Conservation (phyloP, 1,139 yeast species). For the Nakaseomyces nivariensis region DNA sequence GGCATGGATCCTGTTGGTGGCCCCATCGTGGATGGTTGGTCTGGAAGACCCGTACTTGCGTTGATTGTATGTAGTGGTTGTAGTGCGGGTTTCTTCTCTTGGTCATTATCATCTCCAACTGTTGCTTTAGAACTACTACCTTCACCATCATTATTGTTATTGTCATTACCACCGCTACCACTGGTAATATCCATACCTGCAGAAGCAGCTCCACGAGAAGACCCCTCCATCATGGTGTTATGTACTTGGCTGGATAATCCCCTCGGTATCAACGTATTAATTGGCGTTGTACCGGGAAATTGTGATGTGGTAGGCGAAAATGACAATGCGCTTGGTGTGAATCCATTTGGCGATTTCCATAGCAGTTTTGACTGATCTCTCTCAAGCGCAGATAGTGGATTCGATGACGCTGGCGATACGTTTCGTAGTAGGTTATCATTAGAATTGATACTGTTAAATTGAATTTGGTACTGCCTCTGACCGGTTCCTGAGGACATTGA, state of each 20-base stretch:
- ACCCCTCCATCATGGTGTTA: background rate
- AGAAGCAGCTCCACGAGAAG: background rate
- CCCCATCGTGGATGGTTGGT: background rate
- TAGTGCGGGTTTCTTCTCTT: background rate
- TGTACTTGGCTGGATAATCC: background rate
- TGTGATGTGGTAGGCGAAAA: conserved; percentile 2
- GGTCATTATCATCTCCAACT: background rate
- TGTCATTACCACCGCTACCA: background rate
- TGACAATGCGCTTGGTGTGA: background rate
- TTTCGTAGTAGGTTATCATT: conserved; percentile 1
- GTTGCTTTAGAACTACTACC: background rate
- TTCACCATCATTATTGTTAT: background rate
- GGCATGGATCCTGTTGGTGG: conserved; percentile 22
- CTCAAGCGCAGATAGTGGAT: conserved; percentile 2
- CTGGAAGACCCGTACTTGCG: background rate
- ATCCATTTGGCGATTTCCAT: background rate
- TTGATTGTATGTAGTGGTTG: background rate
- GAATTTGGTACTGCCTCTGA: conserved; percentile 6
- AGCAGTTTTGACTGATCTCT: background rate
- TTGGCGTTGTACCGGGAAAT: background rate
- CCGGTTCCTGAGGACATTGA: conserved; percentile 7
- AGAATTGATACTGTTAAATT: conserved; percentile 1
- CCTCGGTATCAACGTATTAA: background rate
- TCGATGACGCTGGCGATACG: conserved; percentile 1
- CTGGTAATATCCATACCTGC: background rate